phyloP scores from a whole-genome alignment of 2,329 filamentous ascomycete species.

The Fusarium sp. region DNA sequence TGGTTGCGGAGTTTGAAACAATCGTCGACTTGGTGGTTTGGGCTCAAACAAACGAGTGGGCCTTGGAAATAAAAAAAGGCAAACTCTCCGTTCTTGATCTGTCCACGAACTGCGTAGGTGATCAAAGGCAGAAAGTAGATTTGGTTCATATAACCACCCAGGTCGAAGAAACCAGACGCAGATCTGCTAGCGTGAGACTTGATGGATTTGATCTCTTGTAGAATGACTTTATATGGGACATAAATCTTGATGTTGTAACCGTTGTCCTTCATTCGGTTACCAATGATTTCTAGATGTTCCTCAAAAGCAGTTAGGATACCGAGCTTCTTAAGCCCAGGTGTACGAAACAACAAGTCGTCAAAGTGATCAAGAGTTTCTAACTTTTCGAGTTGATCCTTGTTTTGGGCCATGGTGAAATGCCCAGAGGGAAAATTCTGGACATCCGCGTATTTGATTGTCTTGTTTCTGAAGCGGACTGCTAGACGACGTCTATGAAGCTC shows the following conservation, averaged over 20 bases:
- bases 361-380: too few species aligned
- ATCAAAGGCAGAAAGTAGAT: neutral
- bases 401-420: fast-evolving
- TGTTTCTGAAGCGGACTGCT: neutral
- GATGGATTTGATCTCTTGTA: fast-evolving
- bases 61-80: neutral
- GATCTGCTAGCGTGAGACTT: neutral
- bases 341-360: too few species aligned
- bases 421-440: neutral
- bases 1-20: fast-evolving
- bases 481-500: neutral
- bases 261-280: neutral
- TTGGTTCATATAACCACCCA: fast-evolving
- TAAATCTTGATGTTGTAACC: neutral
- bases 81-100: neutral
- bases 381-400: neutral
- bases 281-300: neutral
- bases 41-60: neutral
- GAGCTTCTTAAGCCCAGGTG: too few species aligned
- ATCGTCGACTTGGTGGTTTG: neutral
- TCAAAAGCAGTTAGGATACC: neutral
- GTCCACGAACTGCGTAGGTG: fast-evolving
- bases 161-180: neutral
- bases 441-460: neutral
- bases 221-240: neutral